phyloP scores from a whole-genome alignment of 495 filamentous ascomycete species.

The Talaromyces proteolyticus region DNA sequence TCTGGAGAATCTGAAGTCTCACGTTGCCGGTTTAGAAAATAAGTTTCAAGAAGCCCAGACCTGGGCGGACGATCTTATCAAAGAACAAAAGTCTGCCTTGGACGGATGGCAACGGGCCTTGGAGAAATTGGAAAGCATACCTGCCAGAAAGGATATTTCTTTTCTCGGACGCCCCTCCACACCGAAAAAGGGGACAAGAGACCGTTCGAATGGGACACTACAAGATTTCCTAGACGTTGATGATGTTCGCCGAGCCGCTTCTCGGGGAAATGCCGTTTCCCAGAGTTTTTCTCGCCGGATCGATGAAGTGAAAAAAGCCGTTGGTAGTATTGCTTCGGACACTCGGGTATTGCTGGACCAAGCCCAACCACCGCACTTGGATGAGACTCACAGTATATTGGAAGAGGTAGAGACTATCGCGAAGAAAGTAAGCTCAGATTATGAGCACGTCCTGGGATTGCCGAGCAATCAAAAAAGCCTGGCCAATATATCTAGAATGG shows the following conservation, averaged over 20 bases:
- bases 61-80: constrained; percentile 65
- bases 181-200: constrained; percentile 26
- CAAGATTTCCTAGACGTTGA: constrained; percentile 66
- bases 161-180: constrained; percentile 42
- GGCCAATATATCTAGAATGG: constrained; percentile 78
- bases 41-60: constrained; percentile 66
- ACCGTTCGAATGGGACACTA: constrained; percentile 43
- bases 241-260: constrained; percentile 59
- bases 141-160: constrained; percentile 52
- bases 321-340: constrained; percentile 46
- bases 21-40: constrained; percentile 66
- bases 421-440: constrained; percentile 82
- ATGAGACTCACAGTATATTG: constrained; percentile 51
- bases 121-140: constrained; percentile 53
- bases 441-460: constrained; percentile 68
- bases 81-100: constrained; percentile 62
- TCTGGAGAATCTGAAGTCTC: constrained; percentile 72
- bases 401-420: constrained; percentile 82
- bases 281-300: constrained; percentile 49
- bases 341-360: constrained; percentile 48
- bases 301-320: constrained; percentile 41
- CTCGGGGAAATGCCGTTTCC: constrained; percentile 36
- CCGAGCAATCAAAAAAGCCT: constrained; percentile 64
- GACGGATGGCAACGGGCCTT: constrained; percentile 65
- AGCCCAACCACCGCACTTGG: constrained; percentile 19